phyloP scores from a whole-genome alignment of 2,329 filamentous ascomycete genomes.

The Scytalidium lignicola region DNA sequence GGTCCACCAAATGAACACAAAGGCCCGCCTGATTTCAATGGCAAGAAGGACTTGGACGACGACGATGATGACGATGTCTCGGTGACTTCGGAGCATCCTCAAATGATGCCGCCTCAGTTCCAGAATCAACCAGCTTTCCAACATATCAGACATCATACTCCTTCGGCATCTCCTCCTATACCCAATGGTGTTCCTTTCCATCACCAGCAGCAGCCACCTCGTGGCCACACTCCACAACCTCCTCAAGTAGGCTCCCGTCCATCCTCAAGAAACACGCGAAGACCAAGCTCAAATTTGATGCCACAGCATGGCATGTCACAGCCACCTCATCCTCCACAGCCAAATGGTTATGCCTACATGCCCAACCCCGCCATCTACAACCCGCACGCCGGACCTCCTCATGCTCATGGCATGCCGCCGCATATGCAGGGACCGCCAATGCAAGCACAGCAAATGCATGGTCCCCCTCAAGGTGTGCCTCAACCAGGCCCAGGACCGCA shows the following conservation, averaged over 20 bases:
- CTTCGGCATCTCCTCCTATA: conserved; percentile 85
- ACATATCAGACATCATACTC: conserved; percentile 75
- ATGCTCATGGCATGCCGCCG: conserved; percentile 27
- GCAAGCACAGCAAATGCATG: conserved; percentile 7
- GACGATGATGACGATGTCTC: conserved; percentile 72
- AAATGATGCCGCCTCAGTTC: conserved; percentile 66
- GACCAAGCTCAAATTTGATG: conserved; percentile 68
- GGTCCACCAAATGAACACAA: conserved; percentile 94
- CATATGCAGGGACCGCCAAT: conserved; percentile 32
- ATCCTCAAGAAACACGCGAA: conserved; percentile 73
- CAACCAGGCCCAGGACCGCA: conserved; percentile 33
- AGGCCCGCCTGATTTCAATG: conserved; percentile 86
- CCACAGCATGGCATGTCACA: conserved; percentile 59
- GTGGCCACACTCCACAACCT: conserved; percentile 79
- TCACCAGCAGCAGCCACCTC: conserved; percentile 34
- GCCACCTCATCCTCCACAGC: conserved; percentile 28
- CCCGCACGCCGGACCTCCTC: conserved; percentile 41
- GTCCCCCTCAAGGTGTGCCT: conserved; percentile 23
- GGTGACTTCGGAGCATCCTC: conserved; percentile 49
- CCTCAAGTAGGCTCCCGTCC: conserved; percentile 65
- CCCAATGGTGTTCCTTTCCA: conserved; percentile 43
- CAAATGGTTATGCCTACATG: conserved; percentile 78
- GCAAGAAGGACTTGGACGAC: conserved; percentile 70
- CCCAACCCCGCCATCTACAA: conserved; percentile 84
- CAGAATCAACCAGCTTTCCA: conserved; percentile 67